Conservation (phyloP, 306 rosid species). For the Quercus variabilis region DNA sequence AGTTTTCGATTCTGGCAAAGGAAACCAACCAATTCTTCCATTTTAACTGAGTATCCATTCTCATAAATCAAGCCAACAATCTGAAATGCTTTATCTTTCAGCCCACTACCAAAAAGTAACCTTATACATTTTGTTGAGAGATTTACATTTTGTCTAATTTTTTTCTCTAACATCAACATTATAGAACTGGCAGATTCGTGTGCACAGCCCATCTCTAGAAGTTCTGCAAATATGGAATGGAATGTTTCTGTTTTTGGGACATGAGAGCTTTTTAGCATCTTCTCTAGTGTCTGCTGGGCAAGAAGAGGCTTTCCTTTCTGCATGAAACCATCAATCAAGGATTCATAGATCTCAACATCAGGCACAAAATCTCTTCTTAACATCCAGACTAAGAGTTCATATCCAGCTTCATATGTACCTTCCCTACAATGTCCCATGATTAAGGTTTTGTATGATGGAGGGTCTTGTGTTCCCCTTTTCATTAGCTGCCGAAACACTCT, state of each 20-base stretch:
- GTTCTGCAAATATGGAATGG: conserved; percentile 62
- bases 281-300: conserved; percentile 65
- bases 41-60: conserved; percentile 61
- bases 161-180: conserved; percentile 63
- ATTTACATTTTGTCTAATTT: conserved; percentile 63
- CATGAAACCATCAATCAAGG: conserved; percentile 63
- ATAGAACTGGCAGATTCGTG: conserved; percentile 53
- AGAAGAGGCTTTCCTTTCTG: conserved; percentile 62
- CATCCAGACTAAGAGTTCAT: conserved; percentile 64
- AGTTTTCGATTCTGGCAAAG: conserved; percentile 51
- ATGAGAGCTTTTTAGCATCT: conserved; percentile 79
- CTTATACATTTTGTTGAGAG: conserved; percentile 53
- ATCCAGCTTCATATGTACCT: conserved; percentile 62
- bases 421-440: conserved; percentile 86
- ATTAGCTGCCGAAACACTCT: conserved; percentile 71
- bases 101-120: conserved; percentile 61
- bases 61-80: conserved; percentile 48
- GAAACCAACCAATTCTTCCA: conserved; percentile 50
- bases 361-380: conserved; percentile 75
- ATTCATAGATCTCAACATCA: conserved; percentile 51
- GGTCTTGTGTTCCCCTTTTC: conserved; percentile 88
- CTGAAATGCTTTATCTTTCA: conserved; percentile 52
- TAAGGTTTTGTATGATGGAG: conserved; percentile 53
- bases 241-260: conserved; percentile 59
- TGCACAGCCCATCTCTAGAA: conserved; percentile 52